phyloP scores from a whole-genome alignment of 2,329 filamentous ascomycete genomes.

The Cercospora zeina region DNA sequence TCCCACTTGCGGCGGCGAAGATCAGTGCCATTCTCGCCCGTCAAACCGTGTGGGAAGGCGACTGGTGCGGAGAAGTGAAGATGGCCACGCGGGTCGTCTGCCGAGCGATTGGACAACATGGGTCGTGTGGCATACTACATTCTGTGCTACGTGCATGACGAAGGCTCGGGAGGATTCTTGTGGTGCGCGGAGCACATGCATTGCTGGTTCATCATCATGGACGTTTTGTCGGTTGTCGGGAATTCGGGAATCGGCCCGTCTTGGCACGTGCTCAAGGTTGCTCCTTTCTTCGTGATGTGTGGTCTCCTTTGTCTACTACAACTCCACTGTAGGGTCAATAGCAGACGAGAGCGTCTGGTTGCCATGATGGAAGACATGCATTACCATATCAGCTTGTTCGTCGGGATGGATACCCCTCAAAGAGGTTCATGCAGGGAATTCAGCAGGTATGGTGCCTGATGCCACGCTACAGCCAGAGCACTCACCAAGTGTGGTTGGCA shows the following conservation, averaged over 20 bases:
- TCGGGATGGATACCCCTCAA: not conserved
- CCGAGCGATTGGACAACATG: slow-evolving; percentile 11
- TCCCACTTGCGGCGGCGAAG: slow-evolving; percentile 2
- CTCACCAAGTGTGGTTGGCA: no score
- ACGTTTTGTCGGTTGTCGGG: not conserved
- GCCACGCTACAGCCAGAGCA: no score
- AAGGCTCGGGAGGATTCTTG: slow-evolving; percentile 9
- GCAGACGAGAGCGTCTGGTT: no score
- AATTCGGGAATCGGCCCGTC: slow-evolving; percentile 2
- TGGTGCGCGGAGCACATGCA: not conserved
- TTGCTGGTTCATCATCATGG: not conserved
- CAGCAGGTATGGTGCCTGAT: no score
- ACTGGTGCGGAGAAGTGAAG: slow-evolving; percentile 26
- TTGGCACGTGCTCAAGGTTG: not conserved
- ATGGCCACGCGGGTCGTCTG: slow-evolving; percentile 11
- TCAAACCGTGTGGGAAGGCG: slow-evolving; percentile 16
- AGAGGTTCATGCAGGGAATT: no score
- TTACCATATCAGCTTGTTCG: not conserved
- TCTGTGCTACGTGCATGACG: not conserved
- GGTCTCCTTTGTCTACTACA: not conserved
- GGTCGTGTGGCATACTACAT: not conserved
- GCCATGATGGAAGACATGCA: not conserved
- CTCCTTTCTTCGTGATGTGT: not conserved
- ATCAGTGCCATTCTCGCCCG: slow-evolving; percentile 14
- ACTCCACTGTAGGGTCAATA: not conserved